These are phyloP conservation scores for Fusarium illudens DNA, from an alignment of 2,329 filamentous ascomycete genomes.

Conservation along the genomic window DNA sequence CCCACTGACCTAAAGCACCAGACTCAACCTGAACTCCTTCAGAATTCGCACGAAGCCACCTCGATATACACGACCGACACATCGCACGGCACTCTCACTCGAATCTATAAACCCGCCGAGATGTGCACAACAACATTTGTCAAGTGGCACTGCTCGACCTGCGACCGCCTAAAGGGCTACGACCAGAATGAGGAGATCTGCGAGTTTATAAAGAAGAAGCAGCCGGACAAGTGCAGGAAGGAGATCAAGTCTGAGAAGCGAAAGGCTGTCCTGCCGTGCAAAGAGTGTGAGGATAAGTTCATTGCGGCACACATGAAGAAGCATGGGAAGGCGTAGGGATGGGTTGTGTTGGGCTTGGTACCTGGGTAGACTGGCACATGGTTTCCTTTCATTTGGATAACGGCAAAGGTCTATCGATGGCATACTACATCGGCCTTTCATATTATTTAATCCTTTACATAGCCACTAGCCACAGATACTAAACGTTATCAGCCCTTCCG, in stretches of 20 bases:
- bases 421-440: neutral
- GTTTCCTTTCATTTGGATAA: neutral
- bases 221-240: neutral
- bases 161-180: neutral
- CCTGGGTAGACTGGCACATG: neutral
- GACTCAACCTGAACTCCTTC: too few species aligned
- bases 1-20: too few species aligned
- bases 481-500: too few species aligned
- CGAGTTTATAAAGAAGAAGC: neutral
- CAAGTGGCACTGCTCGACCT: neutral
- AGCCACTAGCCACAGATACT: too few species aligned
- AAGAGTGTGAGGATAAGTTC: neutral
- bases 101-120: too few species aligned
- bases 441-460: too few species aligned
- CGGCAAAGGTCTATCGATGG: neutral
- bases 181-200: neutral
- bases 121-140: neutral
- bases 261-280: neutral
- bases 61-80: too few species aligned
- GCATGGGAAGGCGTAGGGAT: neutral
- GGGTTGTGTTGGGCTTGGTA: neutral
- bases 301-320: neutral
- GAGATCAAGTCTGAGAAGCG: neutral
- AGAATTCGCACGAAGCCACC: too few species aligned
- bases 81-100: too few species aligned